A percentile compares a stretch with the other conserved stretches of the same genome.
phyloP scores from a whole-genome alignment of 2,329 filamentous ascomycete genomes.

The Westerdykella ornata region DNA sequence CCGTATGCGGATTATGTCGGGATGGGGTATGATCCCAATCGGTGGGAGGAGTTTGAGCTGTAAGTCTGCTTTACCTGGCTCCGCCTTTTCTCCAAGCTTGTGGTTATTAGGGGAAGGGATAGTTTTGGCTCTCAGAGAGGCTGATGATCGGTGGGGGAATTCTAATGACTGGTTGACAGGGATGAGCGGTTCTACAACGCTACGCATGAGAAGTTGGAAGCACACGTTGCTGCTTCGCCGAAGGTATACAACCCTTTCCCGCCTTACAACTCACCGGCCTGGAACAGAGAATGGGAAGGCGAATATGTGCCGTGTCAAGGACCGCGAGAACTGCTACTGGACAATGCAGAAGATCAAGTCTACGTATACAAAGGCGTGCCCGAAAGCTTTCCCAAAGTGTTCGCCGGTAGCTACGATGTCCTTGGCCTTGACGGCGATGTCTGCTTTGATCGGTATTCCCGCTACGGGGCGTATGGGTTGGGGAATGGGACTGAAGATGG shows the following conservation, averaged over 20 bases:
- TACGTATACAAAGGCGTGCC: slow-evolving; percentile 57
- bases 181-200: slow-evolving; percentile 37
- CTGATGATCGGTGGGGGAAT: neutral
- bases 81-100: neutral
- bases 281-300: slow-evolving; percentile 53
- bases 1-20: slow-evolving; percentile 40
- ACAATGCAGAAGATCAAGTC: slow-evolving; percentile 54
- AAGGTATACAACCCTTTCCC: slow-evolving; percentile 65
- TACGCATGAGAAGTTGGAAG: slow-evolving; percentile 27
- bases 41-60: slow-evolving; percentile 43
- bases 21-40: slow-evolving; percentile 43
- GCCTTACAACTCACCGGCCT: slow-evolving; percentile 57
- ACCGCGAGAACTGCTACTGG: slow-evolving; percentile 45
- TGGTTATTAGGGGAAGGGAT: too few species aligned
- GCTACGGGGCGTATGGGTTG: slow-evolving; percentile 53
- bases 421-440: slow-evolving; percentile 46
- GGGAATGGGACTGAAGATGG: slow-evolving; percentile 46
- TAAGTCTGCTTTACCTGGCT: slow-evolving; percentile 11
- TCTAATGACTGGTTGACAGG: slow-evolving; percentile 13
- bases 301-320: slow-evolving; percentile 59
- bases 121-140: too few species aligned
- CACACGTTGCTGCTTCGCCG: slow-evolving; percentile 33
- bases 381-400: slow-evolving; percentile 33
- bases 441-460: slow-evolving; percentile 55
- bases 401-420: slow-evolving; percentile 35